Percentiles rank a stretch among this genome's conserved stretches.
phyloP scores from a whole-genome alignment of 805 yeast genomes.

The Yarrowia bubula region DNA sequence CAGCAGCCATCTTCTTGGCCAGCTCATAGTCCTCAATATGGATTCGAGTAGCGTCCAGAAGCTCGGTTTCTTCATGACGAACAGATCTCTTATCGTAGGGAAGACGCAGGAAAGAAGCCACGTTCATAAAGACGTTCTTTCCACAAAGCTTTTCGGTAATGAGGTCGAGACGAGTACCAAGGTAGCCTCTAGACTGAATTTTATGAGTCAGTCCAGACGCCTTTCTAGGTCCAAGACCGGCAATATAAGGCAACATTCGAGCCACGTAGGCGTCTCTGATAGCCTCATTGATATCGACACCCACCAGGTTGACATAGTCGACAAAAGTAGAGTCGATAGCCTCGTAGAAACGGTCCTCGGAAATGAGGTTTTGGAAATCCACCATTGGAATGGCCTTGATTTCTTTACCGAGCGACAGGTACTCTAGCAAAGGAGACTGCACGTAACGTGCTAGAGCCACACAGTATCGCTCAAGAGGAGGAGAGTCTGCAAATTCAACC shows the following conservation, averaged over 20 bases:
- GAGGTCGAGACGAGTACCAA: conserved; percentile 71
- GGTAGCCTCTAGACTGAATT: conserved; percentile 67
- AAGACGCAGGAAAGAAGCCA: conserved; percentile 84
- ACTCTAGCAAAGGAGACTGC: conserved; percentile 91
- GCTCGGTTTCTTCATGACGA: conserved; percentile 57
- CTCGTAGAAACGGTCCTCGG: conserved; percentile 59
- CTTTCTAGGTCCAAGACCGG: conserved; percentile 95
- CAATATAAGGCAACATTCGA: conserved; percentile 67
- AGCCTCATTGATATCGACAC: conserved; percentile 91
- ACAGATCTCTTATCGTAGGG: conserved; percentile 62
- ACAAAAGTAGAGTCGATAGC: conserved; percentile 81
- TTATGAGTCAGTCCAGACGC: conserved; percentile 83
- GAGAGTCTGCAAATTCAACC: conserved; percentile 78
- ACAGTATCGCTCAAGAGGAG: conserved; percentile 77
- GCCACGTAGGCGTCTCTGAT: conserved; percentile 73
- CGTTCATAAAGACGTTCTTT: conserved; percentile 81
- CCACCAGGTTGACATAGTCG: conserved; percentile 85
- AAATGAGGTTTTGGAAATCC: conserved; percentile 68
- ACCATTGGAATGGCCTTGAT: conserved; percentile 60
- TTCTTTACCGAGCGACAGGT: conserved; percentile 75
- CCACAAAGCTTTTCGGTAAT: conserved; percentile 77
- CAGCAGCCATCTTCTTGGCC: conserved; percentile 97
- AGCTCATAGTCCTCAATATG: conserved; percentile 97
- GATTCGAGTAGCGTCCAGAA: conserved; percentile 89
- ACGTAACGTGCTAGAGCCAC: conserved; percentile 87